Conservation (phyloP, 108 stramenopile species). For the Skeletonema costatum region DNA sequence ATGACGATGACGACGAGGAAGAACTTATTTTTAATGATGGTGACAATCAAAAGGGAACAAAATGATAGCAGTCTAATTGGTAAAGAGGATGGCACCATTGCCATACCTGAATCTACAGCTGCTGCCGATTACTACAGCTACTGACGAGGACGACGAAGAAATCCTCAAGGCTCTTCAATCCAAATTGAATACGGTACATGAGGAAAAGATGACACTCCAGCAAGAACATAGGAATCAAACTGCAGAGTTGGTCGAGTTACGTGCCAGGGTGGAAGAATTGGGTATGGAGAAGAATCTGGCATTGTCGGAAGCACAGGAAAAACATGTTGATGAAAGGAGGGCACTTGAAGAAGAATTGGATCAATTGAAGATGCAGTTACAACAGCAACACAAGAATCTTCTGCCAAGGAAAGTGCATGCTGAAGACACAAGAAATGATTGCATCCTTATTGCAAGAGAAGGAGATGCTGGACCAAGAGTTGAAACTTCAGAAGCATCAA, state of each 20-base stretch:
- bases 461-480: slow-evolving; percentile 16
- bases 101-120: neutral
- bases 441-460: slow-evolving; percentile 26
- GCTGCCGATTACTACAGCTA: neutral
- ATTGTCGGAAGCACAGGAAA: neutral
- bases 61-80: neutral
- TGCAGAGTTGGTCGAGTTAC: slow-evolving; percentile 36
- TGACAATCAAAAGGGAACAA: neutral
- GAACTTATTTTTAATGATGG: neutral
- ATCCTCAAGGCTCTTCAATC: slow-evolving; percentile 22
- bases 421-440: neutral
- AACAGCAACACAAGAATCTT: neutral
- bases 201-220: slow-evolving; percentile 23
- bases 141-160: slow-evolving; percentile 8
- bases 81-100: neutral
- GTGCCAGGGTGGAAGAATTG: slow-evolving; percentile 42
- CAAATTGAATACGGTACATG: slow-evolving; percentile 29
- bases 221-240: slow-evolving; percentile 33
- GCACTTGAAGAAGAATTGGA: slow-evolving; percentile 15
- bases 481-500: slow-evolving; percentile 1
- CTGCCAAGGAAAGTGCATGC: neutral
- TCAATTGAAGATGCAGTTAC: slow-evolving; percentile 15
- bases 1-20: neutral
- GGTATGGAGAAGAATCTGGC: neutral
- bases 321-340: neutral